Evolutionary conservation across 129 eudicot species (phyloP).

Genomic region (Scalesia atractyloides): DNA sequence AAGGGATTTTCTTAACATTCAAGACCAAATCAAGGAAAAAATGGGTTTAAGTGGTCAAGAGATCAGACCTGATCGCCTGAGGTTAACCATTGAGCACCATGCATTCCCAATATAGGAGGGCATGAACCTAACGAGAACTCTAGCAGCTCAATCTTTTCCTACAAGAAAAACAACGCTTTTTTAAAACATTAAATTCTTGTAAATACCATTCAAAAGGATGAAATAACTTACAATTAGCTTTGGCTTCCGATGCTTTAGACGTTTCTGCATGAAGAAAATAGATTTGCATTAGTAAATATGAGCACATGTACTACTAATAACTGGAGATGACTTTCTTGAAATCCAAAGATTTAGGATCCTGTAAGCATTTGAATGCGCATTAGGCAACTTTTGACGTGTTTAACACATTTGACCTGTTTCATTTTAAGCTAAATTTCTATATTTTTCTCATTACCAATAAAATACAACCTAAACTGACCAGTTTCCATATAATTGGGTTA

Average conservation of each 20-base stretch:
- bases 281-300: not conserved
- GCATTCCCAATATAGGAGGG: slow-evolving; percentile 81
- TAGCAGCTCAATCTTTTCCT: slow-evolving; percentile 92
- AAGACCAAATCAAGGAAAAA: not conserved
- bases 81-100: slow-evolving; percentile 86
- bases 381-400: not conserved
- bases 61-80: slow-evolving; percentile 70
- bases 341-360: not conserved
- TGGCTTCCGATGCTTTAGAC: slow-evolving; percentile 86
- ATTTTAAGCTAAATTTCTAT: not conserved
- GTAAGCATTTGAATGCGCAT: not conserved
- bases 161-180: slow-evolving; percentile 12
- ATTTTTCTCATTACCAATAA: not conserved
- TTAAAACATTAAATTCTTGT: not conserved
- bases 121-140: slow-evolving; percentile 83
- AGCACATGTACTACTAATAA: not conserved
- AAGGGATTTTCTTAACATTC: not conserved
- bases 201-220: slow-evolving; percentile 10
- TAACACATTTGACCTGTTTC: not conserved
- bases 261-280: slow-evolving; percentile 68
- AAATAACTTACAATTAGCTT: slow-evolving; percentile 73
- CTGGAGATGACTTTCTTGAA: not conserved
- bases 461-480: not conserved
- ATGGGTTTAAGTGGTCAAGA: not conserved
- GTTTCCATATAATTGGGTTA: not conserved